phyloP scores from a whole-genome alignment of 345 rosid genomes.

The Kernera saxatilis region DNA sequence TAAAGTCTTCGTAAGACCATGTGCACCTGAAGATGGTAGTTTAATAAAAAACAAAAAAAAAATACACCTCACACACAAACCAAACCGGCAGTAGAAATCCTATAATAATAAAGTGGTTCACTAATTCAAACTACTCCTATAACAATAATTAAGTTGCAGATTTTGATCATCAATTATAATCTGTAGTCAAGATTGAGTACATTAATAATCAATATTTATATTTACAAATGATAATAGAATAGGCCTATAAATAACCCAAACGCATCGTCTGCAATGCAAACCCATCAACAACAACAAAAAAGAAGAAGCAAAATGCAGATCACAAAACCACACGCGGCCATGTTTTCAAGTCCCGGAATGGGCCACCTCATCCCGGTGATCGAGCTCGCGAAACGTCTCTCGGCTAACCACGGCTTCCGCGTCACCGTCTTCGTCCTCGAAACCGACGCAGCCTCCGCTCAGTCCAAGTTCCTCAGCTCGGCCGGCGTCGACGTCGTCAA shows the following conservation, averaged over 20 bases:
- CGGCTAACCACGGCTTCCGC: slow-evolving; percentile 33
- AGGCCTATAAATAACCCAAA: slow-evolving; percentile 16
- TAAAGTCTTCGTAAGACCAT: background rate
- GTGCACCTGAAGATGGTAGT: slow-evolving; percentile 4
- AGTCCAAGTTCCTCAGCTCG: slow-evolving; percentile 26
- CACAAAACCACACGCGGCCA: slow-evolving; percentile 36
- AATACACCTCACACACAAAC: slow-evolving; percentile 7
- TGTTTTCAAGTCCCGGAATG: slow-evolving; percentile 68
- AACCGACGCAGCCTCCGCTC: slow-evolving; percentile 30
- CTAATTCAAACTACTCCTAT: background rate
- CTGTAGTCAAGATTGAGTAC: no score
- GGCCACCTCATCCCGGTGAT: slow-evolving; percentile 65
- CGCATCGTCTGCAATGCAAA: background rate
- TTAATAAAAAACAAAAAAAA: background rate
- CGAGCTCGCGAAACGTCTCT: slow-evolving; percentile 51
- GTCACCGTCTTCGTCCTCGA: slow-evolving; percentile 45
- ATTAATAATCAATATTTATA: background rate
- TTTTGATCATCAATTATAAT: background rate
- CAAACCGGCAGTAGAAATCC: background rate
- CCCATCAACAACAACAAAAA: background rate
- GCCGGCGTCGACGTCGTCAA: slow-evolving; percentile 28
- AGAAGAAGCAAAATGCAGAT: slow-evolving; percentile 26
- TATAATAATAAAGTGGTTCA: background rate
- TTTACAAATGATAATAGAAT: background rate
- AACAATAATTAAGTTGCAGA: background rate